phyloP scores from a whole-genome alignment of 2,329 filamentous ascomycete species.

The Colletotrichum siamense region DNA sequence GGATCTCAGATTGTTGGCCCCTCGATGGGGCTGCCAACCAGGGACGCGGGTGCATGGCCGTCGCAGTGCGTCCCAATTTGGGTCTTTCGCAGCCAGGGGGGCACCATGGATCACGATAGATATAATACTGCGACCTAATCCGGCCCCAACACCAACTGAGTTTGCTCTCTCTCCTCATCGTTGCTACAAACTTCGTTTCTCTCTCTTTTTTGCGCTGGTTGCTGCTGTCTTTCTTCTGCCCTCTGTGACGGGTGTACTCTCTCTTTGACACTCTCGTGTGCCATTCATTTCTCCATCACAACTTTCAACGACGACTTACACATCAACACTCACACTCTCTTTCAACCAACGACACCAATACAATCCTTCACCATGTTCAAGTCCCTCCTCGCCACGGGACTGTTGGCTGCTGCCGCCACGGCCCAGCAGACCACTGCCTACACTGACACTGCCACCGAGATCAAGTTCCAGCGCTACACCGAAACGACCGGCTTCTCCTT shows the following conservation, averaged over 20 bases:
- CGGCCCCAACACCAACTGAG: not conserved
- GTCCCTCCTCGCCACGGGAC: slow-evolving; percentile 9
- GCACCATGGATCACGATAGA: not conserved
- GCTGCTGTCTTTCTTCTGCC: slow-evolving; percentile 6
- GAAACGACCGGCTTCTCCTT: slow-evolving; percentile 12
- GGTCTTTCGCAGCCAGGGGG: not conserved
- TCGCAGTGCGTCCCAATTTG: not conserved
- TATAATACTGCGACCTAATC: not conserved
- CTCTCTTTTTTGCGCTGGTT: slow-evolving; percentile 10
- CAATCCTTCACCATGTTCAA: slow-evolving; percentile 16
- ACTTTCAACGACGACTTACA: not conserved
- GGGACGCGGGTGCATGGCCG: not conserved
- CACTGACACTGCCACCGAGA: slow-evolving; percentile 4
- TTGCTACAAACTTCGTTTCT: not conserved
- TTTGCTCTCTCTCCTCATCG: not conserved
- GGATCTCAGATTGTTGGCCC: not conserved
- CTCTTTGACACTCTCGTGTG: slow-evolving; percentile 15
- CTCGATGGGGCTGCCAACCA: not conserved
- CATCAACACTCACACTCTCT: not conserved
- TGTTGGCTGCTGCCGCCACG: slow-evolving; percentile 6
- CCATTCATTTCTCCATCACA: not conserved
- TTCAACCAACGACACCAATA: not conserved
- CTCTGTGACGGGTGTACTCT: slow-evolving; percentile 21
- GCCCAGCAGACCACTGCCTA: slow-evolving; percentile 19
- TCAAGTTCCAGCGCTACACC: slow-evolving; percentile 18